Base-by-base conservation (phyloP, 306 rosid genomes). In the Gynostemma pentaphyllum region DNA sequence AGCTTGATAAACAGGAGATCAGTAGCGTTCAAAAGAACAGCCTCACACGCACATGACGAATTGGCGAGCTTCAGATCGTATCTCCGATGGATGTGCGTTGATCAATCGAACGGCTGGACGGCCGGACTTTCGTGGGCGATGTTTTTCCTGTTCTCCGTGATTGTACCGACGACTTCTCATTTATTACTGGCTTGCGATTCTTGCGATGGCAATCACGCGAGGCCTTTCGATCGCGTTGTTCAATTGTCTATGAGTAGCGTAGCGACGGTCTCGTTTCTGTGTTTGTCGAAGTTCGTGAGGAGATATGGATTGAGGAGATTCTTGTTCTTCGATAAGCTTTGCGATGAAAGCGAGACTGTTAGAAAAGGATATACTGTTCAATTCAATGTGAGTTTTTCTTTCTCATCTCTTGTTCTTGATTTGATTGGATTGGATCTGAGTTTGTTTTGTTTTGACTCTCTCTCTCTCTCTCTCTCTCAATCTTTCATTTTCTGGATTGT, bases 1-100 rank as follows among this genome's bases (percentile, higher is more conserved):
- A 44, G 79, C 7, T 72, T 83, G 9, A 7, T 87, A 5, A 30
- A 30, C 28, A 30, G 22, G 29, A 45, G n/a, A n/a, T 9, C 64
- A n/a, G 12, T 13, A 18, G 71, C 74, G 37, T 74, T 45, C 73
- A 39, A 16, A 52, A 94, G 95, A 1, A 37, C 74, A 56, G 50
- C 54, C 0, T 88, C 94, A 0, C 68, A 84, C 75, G 79, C 75
- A 23, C 71, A 79, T 22, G 96, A 92, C 40, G 99, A 92, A 75
- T 62, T 92, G 19, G 80, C 66, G 27, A 80, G 72, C 71, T 92
- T 92, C 82, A 78, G 95, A 23, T 80, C 82, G 0, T 88, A 81
- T 59, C 85, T 92, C 1, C 85, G 81, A 2, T 88, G 96, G 96
- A 86, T 92, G 88, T 88, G 99, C 73, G 94, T 86, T 0, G 99